These are phyloP conservation scores for Boletus rubescentipes DNA, from an alignment of 768 basidiomycete species.

Conservation along the genomic window DNA sequence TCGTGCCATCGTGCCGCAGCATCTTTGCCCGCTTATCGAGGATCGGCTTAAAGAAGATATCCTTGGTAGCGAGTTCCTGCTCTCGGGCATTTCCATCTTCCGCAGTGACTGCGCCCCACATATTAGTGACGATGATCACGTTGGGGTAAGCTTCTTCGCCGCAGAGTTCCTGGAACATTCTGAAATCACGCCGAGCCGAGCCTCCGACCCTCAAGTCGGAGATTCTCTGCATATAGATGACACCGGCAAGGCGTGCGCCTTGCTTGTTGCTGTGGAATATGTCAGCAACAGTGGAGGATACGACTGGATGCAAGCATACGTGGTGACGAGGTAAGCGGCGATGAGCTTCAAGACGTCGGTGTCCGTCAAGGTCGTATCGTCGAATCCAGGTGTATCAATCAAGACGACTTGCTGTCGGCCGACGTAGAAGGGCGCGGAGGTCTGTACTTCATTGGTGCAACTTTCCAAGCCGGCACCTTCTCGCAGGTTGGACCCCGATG, in stretches of 20 bases:
- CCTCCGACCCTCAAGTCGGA: slow-evolving; percentile 49
- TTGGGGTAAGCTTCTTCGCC: slow-evolving; percentile 50
- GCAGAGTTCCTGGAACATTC: slow-evolving; percentile 53
- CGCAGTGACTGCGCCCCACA: slow-evolving; percentile 45
- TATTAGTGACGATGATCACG: slow-evolving; percentile 53
- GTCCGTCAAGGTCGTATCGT: slow-evolving; percentile 51
- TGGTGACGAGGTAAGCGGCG: slow-evolving; percentile 37
- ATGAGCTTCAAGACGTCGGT: slow-evolving; percentile 52
- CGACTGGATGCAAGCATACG: slow-evolving; percentile 18
- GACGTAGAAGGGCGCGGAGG: slow-evolving; percentile 24
- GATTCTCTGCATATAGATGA: slow-evolving; percentile 56
- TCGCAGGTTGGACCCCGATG: slow-evolving; percentile 32
- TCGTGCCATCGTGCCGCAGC: slow-evolving; percentile 42
- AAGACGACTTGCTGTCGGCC: slow-evolving; percentile 42
- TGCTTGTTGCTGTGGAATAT: slow-evolving; percentile 31
- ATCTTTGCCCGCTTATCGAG: slow-evolving; percentile 46
- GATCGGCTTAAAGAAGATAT: slow-evolving; percentile 50
- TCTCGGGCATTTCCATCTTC: slow-evolving; percentile 43
- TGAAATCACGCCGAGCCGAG: slow-evolving; percentile 47
- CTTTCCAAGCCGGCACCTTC: slow-evolving; percentile 37
- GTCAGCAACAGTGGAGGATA: slow-evolving; percentile 7
- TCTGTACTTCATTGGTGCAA: slow-evolving; percentile 35
- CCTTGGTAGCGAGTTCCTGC: slow-evolving; percentile 39
- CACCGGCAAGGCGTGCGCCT: slow-evolving; percentile 42
- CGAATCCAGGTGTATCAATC: slow-evolving; percentile 65